Conservation (phyloP, 768 basidiomycete species). For the Termitomyces sp. region DNA sequence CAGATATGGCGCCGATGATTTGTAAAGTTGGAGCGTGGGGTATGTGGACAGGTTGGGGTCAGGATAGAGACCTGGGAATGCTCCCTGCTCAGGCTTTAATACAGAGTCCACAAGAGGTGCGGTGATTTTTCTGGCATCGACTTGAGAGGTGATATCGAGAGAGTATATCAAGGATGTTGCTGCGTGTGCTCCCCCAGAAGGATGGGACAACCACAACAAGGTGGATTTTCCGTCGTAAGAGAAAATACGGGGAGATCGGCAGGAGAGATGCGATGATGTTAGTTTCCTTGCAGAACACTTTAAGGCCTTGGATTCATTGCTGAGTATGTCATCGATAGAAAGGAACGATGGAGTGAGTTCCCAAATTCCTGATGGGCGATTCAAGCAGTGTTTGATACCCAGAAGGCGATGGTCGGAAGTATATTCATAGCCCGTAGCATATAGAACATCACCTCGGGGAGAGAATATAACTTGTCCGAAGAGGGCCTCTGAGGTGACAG, state of each 20-base stretch:
- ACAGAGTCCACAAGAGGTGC: slow-evolving; percentile 39
- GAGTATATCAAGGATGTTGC: slow-evolving; percentile 51
- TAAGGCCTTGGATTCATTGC: slow-evolving; percentile 4
- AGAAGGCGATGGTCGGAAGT: slow-evolving; percentile 55
- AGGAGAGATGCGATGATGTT: slow-evolving; percentile 41
- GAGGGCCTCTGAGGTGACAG: slow-evolving; percentile 24
- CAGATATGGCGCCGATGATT: slow-evolving; percentile 24
- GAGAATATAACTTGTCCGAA: slow-evolving; percentile 60
- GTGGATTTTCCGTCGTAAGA: slow-evolving; percentile 18
- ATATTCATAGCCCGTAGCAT: slow-evolving; percentile 61
- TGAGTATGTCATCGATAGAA: slow-evolving; percentile 7
- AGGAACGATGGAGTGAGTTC: slow-evolving; percentile 31
- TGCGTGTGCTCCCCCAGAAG: slow-evolving; percentile 56
- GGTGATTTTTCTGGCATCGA: slow-evolving; percentile 10
- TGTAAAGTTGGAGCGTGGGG: slow-evolving; percentile 33
- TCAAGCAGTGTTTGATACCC: slow-evolving; percentile 58
- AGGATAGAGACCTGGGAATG: slow-evolving; percentile 66
- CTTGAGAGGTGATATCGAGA: slow-evolving; percentile 31
- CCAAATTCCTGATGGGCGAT: slow-evolving; percentile 59
- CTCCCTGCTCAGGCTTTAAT: slow-evolving; percentile 30
- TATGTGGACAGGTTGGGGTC: slow-evolving; percentile 40
- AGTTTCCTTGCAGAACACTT: slow-evolving; percentile 33
- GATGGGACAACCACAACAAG: slow-evolving; percentile 54
- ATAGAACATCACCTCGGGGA: slow-evolving; percentile 36
- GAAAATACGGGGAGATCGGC: slow-evolving; percentile 58